Base-by-base conservation (phyloP, 306 rosid species). In the Morella rubra region DNA sequence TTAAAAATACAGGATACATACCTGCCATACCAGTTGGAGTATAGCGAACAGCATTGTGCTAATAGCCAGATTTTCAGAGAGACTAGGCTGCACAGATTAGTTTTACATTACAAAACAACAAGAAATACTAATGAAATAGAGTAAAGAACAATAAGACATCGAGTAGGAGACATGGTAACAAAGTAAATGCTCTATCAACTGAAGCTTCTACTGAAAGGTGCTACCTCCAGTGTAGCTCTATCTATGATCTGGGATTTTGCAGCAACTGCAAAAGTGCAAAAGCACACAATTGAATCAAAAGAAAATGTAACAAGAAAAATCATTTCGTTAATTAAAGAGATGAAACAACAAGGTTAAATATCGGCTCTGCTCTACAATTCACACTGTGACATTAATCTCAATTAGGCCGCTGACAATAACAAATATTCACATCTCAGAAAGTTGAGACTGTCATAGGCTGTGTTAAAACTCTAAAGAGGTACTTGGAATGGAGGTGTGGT, bases 11-110 rank as follows among this genome's bases (percentile, higher is more conserved):
- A 73, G 11, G 42, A 72, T 56, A 58, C 81, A 53, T 32, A 80
- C 89, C 88, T 87, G 87, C 88, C 90, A 84, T 2, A 45, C 51
- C 66, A 87, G 12, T 56, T 84, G 90, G 50, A 84, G 83, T 80
- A 80, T 77, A 18, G 76, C 53, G 76, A 87, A 87, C 59, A 84
- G 72, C 73, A 53, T 58, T 49, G 85, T 84, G 80, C 90, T 78
- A 15, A 58, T 52, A 60, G 70, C 88, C 78, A 87, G 65, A 77
- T 64, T 78, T 66, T 72, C 82, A 16, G 81, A 74, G 41, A 84
- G 75, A 69, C 73, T 67, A 20, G 44, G 62, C 88, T 84, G 67
- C 80, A 77, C 5, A 75, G 44, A 77, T 46, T 73, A 41, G 47
- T 6, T 69, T 4, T 32, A 32, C 37, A 32, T 32, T 32, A 32